Evolutionary conservation across 2,329 filamentous ascomycete species (phyloP), one percentile per base, ranked within the genome.

Genomic region (Onygenales sp.): DNA sequence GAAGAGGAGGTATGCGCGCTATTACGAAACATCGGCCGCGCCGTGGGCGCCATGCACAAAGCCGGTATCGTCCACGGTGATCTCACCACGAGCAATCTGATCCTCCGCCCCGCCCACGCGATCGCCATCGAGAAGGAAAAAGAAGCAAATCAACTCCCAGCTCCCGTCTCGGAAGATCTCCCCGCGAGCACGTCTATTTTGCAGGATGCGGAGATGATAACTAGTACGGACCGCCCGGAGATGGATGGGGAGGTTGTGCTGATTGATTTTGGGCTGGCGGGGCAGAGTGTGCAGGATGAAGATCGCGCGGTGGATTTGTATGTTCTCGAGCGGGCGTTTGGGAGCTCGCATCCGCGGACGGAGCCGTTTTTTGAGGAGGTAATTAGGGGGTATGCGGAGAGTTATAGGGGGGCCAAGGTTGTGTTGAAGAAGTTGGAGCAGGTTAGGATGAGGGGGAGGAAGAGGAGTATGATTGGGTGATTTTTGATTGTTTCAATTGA

Each of bases 271-370:
- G 93, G 93, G 0, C 81, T 98, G 17, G 90, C 91, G 11, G 85
- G 81, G 61, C 86, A 92, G 71, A 88, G 84, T 57, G 73, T 82
- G 14, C 83, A 87, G 59, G 92, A 96, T 53, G 93, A 98, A 72
- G 93, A 98, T 67, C 81, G 91, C 53, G 93, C 93, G 0, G 93
- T 98, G 41, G 93, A 98, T 74, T 71, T 98, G 52, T 98, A 98
- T 69, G 93, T 98, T 9, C 76, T 98, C 46, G 93, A 98, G 71
- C 78, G 93, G 51, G 93, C 93, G 1, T 97, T 97, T 75, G 87
- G 85, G 21, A 95, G 90, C 64, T 97, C 93, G 38, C 93, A 98
- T 75, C 92, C 93, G 0, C 81, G 84, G 50, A 89, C 90, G 0
- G 89, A 95, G 66, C 76, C 75, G 17, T 74, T 94, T 58, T 95